Evolutionary conservation across 352 stramenopile genomes (phyloP).

Genomic region (Phytophthora cajani): DNA sequence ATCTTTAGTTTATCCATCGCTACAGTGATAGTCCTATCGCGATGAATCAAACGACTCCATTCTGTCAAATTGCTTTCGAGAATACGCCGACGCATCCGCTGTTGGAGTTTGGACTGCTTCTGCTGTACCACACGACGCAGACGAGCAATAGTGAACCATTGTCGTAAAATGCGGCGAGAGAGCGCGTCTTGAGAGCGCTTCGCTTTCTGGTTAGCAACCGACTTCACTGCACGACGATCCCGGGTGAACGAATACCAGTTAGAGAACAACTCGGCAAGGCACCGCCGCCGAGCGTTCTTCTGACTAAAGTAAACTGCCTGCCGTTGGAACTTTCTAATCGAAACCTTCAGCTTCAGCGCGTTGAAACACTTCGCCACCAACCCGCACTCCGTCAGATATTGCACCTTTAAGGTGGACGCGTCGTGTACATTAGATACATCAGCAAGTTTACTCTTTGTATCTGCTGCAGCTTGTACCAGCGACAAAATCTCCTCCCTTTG

Average conservation of each 20-base stretch:
- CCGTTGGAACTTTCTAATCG: conserved; percentile 15
- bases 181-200: conserved; percentile 11
- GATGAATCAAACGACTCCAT: conserved; percentile 26
- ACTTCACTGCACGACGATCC: conserved; percentile 12
- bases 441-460: conserved; percentile 23
- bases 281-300: conserved; percentile 18
- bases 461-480: conserved; percentile 3
- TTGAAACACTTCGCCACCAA: conserved; percentile 38
- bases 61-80: conserved; percentile 5
- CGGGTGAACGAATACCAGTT: conserved; percentile 20
- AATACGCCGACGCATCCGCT: conserved; percentile 3
- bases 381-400: conserved; percentile 18
- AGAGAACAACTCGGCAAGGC: conserved; percentile 24
- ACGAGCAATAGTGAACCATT: conserved; percentile 14
- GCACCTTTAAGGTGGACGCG: conserved; percentile 21
- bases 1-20: conserved; percentile 6
- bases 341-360: conserved; percentile 26
- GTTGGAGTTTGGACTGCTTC: conserved; percentile 26
- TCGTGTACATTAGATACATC: conserved; percentile 6
- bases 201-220: conserved; percentile 11
- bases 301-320: conserved; percentile 21
- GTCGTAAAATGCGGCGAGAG: conserved; percentile 11
- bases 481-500: conserved; percentile 24
- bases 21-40: background rate
- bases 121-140: conserved; percentile 17